Evolutionary conservation across 2,329 filamentous ascomycete species (phyloP).

Genomic region (Cordyceps pruinosa): DNA sequence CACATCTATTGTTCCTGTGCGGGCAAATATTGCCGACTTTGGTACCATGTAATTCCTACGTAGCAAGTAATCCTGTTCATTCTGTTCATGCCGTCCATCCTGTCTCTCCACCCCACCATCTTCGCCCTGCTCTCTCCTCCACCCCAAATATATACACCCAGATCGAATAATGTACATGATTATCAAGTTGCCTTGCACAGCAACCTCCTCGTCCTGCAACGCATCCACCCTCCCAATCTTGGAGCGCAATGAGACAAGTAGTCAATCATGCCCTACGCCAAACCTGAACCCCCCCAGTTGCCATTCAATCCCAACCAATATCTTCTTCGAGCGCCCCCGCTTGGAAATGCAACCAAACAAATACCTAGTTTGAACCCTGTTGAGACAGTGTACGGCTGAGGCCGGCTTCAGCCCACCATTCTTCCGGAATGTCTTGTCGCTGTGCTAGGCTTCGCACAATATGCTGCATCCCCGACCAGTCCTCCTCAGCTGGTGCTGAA

Average conservation of each 20-base stretch:
- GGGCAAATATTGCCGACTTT: too few relatives aligned
- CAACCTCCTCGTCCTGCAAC: neutral
- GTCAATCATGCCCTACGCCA: neutral
- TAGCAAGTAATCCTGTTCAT: too few relatives aligned
- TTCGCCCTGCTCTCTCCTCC: too few relatives aligned
- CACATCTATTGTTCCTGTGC: too few relatives aligned
- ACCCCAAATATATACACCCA: too few relatives aligned
- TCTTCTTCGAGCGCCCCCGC: neutral
- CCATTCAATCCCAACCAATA: neutral
- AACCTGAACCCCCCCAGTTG: neutral
- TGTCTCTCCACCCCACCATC: too few relatives aligned
- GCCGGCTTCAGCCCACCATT: slow-evolving; percentile 71
- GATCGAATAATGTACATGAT: slow-evolving; percentile 2
- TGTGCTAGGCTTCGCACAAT: slow-evolving; percentile 65
- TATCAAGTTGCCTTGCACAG: neutral
- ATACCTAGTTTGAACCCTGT: slow-evolving; percentile 18
- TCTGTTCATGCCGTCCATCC: too few relatives aligned
- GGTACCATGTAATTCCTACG: too few relatives aligned
- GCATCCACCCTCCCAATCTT: too few relatives aligned
- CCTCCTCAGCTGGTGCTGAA: slow-evolving; percentile 29
- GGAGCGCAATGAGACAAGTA: neutral
- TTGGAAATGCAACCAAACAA: neutral
- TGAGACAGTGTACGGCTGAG: slow-evolving; percentile 50
- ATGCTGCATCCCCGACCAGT: slow-evolving; percentile 57
- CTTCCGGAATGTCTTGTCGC: slow-evolving; percentile 70